A percentile compares a stretch with the other conserved stretches of the same genome.
Evolutionary conservation across 768 basidiomycete species (phyloP).

Genomic region (Rhodosporidiobolus odoratus): DNA sequence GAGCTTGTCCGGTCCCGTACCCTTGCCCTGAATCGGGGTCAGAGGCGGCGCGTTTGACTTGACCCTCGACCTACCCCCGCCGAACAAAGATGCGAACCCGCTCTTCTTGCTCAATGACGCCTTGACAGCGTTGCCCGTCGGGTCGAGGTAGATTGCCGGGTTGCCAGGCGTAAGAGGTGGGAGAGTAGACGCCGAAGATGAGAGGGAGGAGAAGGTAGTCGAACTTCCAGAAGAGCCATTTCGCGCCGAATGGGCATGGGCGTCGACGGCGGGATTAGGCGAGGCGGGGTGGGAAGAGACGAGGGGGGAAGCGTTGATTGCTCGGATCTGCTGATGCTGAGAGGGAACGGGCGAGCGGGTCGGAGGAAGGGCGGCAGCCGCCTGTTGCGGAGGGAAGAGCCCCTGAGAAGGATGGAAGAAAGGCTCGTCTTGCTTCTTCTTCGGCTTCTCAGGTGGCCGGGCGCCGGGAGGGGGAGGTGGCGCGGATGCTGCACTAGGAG

Average conservation of each 20-base stretch:
- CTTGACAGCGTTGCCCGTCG: neutral
- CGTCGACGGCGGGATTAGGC: neutral
- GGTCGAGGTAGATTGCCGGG: neutral
- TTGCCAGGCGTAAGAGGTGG: neutral
- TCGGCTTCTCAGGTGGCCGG: neutral
- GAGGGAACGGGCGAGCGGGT: neutral
- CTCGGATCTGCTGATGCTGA: neutral
- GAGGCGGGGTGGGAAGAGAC: neutral
- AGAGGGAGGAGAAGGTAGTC: conserved; percentile 8
- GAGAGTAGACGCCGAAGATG: neutral
- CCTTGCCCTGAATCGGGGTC: no score
- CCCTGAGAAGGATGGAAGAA: conserved; percentile 18
- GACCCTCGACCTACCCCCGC: no score
- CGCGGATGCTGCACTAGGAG: neutral
- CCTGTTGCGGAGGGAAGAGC: neutral
- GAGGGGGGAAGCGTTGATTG: conserved; percentile 9
- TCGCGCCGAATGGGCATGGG: neutral
- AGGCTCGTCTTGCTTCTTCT: conserved; percentile 1
- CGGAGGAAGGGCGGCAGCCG: neutral
- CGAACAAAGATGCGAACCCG: conserved; percentile 3
- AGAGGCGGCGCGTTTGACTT: no score
- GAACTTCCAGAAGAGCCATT: neutral
- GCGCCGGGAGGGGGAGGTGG: neutral
- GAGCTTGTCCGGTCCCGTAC: no score
- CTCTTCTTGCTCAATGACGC: neutral